These are phyloP conservation scores for Didymellaceae sp. DNA, from an alignment of 2,329 filamentous ascomycete genomes.

Conservation along the genomic window DNA sequence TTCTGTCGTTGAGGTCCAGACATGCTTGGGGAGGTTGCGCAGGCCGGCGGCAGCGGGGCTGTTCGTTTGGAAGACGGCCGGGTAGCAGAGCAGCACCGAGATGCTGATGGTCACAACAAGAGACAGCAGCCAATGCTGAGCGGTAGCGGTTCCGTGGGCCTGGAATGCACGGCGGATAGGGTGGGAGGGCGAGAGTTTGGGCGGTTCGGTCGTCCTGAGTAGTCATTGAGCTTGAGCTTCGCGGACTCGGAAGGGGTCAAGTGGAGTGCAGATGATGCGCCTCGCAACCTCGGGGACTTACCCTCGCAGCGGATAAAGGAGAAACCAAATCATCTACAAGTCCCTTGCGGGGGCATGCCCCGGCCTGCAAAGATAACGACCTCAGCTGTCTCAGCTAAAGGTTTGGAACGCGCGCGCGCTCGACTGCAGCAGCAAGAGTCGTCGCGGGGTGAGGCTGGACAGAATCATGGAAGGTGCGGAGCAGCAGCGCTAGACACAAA, in stretches of 20 bases:
- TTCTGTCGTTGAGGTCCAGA: conserved; percentile 77
- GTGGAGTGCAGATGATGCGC: conserved; percentile 5
- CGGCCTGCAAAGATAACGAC: conserved; percentile 9
- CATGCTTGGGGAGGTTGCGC: conserved; percentile 76
- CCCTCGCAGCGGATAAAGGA: conserved; percentile 79
- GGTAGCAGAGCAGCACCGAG: conserved; percentile 74
- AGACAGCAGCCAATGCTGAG: conserved; percentile 75
- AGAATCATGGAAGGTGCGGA: conserved; percentile 22
- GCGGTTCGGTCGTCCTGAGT: conserved; percentile 75
- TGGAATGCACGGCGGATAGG: conserved; percentile 70
- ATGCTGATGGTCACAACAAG: conserved; percentile 76
- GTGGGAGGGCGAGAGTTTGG: conserved; percentile 68
- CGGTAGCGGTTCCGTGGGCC: conserved; percentile 72
- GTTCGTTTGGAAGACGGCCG: conserved; percentile 76
- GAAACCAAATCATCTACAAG: conserved; percentile 72
- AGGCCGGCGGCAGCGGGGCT: conserved; percentile 74
- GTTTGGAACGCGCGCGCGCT: conserved; percentile 37
- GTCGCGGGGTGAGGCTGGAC: conserved; percentile 26
- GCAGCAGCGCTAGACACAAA: conserved; percentile 7
- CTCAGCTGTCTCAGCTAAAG: conserved; percentile 27
- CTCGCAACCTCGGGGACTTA: conserved; percentile 52
- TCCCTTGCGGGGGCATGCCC: conserved; percentile 35
- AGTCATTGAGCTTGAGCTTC: conserved; percentile 14
- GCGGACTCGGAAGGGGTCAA: conserved; percentile 5
- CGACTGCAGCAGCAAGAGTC: conserved; percentile 25